Percentiles rank a stretch among this genome's conserved stretches.
Conservation (phyloP, 148 eudicot genomes). For the Camellia japonica region DNA sequence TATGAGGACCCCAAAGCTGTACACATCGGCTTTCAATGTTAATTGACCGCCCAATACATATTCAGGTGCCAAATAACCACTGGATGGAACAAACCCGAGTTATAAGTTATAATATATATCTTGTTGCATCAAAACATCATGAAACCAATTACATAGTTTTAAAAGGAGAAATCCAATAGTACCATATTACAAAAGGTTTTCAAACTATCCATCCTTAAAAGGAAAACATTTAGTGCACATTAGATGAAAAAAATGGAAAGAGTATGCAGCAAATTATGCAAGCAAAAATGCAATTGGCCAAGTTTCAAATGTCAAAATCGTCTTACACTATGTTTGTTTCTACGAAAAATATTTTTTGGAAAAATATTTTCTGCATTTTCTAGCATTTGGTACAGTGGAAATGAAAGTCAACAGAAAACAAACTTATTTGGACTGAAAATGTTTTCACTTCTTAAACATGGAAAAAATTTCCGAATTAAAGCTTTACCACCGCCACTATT, state of each 20-base stretch:
- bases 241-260: background rate
- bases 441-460: too few relatives aligned
- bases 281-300: background rate
- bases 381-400: too few relatives aligned
- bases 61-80: slow-evolving; percentile 97
- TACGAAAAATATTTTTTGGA: too few relatives aligned
- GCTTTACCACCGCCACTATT: too few relatives aligned
- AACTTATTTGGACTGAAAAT: too few relatives aligned
- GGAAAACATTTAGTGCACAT: background rate
- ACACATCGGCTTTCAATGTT: slow-evolving; percentile 87
- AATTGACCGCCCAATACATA: slow-evolving; percentile 80
- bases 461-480: too few relatives aligned
- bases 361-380: too few relatives aligned
- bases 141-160: background rate
- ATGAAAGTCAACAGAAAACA: too few relatives aligned
- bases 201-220: background rate
- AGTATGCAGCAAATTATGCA: background rate
- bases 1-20: slow-evolving; percentile 86
- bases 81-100: slow-evolving; percentile 33
- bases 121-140: background rate
- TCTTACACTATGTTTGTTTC: too few relatives aligned
- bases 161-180: background rate
- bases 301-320: background rate
- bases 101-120: slow-evolving; percentile 1
- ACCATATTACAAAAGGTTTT: background rate